Percentiles rank a stretch among this genome's conserved stretches.
Conservation (phyloP, 169 alveolate genomes). For the Plasmodium vinckei region DNA sequence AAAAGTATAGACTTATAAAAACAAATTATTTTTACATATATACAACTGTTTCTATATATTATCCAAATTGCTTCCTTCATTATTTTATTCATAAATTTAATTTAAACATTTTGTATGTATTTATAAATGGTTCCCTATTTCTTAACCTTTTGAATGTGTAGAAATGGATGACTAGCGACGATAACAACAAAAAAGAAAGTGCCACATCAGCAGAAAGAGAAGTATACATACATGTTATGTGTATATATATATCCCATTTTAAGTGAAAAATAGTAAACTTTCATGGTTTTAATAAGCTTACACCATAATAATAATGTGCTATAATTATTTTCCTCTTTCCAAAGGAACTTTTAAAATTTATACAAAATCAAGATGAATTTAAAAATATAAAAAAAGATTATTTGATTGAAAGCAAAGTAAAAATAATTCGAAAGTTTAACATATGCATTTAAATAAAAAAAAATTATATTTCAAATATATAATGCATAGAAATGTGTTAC, state of each 20-base stretch:
- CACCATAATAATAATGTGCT: too few relatives aligned
- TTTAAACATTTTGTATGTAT: background rate
- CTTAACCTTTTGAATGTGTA: background rate
- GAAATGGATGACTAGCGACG: slow-evolving; percentile 44
- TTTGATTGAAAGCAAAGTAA: slow-evolving; percentile 34
- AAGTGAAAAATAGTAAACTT: background rate
- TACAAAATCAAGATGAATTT: slow-evolving; percentile 69
- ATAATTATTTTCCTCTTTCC: slow-evolving; percentile 12
- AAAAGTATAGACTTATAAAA: slow-evolving; percentile 4
- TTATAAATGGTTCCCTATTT: too few relatives aligned
- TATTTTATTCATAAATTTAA: background rate
- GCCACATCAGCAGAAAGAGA: slow-evolving; percentile 26
- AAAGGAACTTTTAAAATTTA: slow-evolving; percentile 65
- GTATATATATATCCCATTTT: background rate
- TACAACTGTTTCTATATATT: too few relatives aligned
- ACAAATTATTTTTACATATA: too few relatives aligned
- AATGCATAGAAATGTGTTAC: background rate
- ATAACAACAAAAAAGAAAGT: slow-evolving; percentile 11
- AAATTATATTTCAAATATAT: background rate
- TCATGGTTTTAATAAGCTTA: too few relatives aligned
- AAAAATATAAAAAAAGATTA: slow-evolving; percentile 40
- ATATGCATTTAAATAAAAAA: background rate
- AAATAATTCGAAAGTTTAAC: background rate
- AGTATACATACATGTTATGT: background rate
- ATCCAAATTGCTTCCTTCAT: background rate